These are phyloP conservation scores for Teratosphaeria destructans DNA, from an alignment of 2,329 filamentous ascomycete genomes.

Conservation along the genomic window DNA sequence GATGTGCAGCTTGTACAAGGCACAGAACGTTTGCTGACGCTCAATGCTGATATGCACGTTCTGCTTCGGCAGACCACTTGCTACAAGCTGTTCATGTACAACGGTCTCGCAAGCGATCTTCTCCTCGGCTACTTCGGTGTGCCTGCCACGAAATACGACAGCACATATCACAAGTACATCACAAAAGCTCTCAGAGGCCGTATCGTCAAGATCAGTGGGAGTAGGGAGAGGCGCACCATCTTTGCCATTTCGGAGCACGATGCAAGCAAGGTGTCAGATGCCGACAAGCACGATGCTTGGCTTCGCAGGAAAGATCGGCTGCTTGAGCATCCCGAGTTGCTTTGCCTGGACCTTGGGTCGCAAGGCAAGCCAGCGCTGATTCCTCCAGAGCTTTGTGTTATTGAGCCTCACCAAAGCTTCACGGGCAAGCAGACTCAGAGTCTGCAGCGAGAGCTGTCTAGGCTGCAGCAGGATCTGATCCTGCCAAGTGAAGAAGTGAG, in stretches of 20 bases:
- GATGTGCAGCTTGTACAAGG: constrained; percentile 1
- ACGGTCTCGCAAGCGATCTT: background rate
- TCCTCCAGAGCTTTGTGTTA: background rate
- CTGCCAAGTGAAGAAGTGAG: background rate
- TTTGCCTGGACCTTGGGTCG: background rate
- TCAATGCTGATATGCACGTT: background rate
- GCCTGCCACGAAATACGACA: background rate
- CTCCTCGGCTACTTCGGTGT: background rate
- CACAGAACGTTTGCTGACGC: background rate
- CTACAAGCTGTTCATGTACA: background rate
- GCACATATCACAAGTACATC: background rate
- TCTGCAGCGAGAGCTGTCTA: background rate
- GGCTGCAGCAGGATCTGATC: background rate
- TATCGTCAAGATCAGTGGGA: background rate
- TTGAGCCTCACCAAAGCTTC: background rate
- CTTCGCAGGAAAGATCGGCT: background rate
- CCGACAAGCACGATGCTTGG: background rate
- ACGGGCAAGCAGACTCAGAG: background rate
- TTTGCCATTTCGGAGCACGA: background rate
- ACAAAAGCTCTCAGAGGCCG: background rate
- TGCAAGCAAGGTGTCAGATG: background rate
- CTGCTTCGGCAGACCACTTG: background rate
- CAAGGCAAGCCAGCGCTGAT: background rate
- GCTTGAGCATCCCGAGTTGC: background rate
- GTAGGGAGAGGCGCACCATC: background rate